Evolutionary conservation across 169 alveolate genomes (phyloP).

Genomic region (Babesia sp.): DNA sequence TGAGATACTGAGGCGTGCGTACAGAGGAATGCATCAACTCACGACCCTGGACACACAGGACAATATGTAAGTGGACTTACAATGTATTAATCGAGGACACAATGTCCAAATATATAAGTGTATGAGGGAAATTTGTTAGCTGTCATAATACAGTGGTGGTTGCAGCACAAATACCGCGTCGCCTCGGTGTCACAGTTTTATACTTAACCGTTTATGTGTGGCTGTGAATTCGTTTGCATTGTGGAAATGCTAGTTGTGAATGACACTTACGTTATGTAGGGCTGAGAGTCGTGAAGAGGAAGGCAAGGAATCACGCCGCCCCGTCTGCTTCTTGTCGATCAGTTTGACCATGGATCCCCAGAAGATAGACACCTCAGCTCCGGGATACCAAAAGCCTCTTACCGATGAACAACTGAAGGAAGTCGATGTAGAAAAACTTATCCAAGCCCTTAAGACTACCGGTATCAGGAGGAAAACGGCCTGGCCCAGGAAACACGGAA

Average conservation of each 20-base stretch:
- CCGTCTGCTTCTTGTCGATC: constrained; percentile 60
- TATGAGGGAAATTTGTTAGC: not conserved
- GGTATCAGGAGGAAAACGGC: constrained; percentile 23
- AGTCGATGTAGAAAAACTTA: constrained; percentile 54
- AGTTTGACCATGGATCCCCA: constrained; percentile 52
- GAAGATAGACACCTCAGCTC: constrained; percentile 45
- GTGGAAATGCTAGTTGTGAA: no score
- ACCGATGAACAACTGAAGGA: constrained; percentile 47
- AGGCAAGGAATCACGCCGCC: constrained; percentile 43
- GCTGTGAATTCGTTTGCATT: no score
- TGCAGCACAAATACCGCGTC: not conserved
- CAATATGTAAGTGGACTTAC: constrained; percentile 29
- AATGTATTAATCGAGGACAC: not conserved
- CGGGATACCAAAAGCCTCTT: constrained; percentile 63
- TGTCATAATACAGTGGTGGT: not conserved
- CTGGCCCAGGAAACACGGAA: constrained; percentile 12
- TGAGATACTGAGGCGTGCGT: constrained; percentile 82
- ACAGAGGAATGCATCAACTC: constrained; percentile 84
- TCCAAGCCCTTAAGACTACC: constrained; percentile 21
- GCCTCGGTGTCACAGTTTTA: not conserved
- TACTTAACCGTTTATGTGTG: no score
- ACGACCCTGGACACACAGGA: constrained; percentile 71
- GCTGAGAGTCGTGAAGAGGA: constrained; percentile 25
- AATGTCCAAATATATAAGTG: not conserved
- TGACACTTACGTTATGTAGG: not conserved